Evolutionary conservation across 345 rosid species (phyloP).

Genomic region (Adansonia digitata): DNA sequence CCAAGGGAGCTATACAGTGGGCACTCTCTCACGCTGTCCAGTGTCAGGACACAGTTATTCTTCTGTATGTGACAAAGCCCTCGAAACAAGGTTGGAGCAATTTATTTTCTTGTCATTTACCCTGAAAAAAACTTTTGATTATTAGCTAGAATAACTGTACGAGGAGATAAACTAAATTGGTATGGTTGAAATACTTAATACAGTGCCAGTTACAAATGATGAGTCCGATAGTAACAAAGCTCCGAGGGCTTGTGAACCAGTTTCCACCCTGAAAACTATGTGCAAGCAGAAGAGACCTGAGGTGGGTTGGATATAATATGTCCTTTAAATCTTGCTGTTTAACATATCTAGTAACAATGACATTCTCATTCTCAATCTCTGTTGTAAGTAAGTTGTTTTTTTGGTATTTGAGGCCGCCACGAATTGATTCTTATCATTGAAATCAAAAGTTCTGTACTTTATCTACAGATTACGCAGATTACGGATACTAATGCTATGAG

Average conservation of each 20-base stretch:
- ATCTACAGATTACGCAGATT: too few relatives aligned
- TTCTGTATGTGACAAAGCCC: constrained; percentile 59
- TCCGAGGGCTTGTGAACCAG: constrained; percentile 46
- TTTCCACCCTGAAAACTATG: constrained; percentile 48
- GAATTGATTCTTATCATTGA: not conserved
- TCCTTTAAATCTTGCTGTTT: not conserved
- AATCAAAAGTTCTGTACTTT: not conserved
- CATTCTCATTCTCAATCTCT: too few relatives aligned
- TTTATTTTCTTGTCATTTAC: not conserved
- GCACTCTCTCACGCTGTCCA: constrained; percentile 82
- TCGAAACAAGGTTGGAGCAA: constrained; percentile 41
- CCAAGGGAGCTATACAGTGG: constrained; percentile 87
- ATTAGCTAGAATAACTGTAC: not conserved
- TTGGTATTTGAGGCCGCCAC: not conserved
- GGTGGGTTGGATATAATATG: constrained; percentile 28
- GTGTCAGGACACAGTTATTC: constrained; percentile 62
- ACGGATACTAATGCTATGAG: not conserved
- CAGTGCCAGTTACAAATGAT: constrained; percentile 26
- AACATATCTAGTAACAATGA: too few relatives aligned
- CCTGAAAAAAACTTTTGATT: not conserved
- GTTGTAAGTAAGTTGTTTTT: not conserved
- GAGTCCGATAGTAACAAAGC: constrained; percentile 36
- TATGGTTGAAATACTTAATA: not conserved
- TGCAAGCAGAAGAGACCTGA: constrained; percentile 77
- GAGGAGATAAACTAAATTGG: not conserved